phyloP scores from a whole-genome alignment of 345 rosid species.

The Microthlaspi erraticum region DNA sequence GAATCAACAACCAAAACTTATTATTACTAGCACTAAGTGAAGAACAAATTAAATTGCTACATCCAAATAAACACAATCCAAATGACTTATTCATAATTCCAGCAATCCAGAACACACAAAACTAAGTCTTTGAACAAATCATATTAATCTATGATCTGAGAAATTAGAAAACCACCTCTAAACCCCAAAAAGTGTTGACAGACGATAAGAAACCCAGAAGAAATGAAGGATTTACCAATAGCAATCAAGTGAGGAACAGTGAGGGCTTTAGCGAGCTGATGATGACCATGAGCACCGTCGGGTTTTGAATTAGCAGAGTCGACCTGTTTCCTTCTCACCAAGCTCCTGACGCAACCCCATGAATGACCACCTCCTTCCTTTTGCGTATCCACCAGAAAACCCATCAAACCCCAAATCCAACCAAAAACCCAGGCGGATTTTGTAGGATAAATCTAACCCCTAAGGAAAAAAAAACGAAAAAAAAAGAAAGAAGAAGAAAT shows the following conservation, averaged over 20 bases:
- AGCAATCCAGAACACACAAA: too few species aligned
- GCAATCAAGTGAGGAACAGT: conserved; percentile 78
- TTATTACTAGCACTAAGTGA: not conserved
- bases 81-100: too few species aligned
- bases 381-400: conserved; percentile 56
- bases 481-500: too few species aligned
- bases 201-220: not conserved
- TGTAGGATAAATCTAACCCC: too few species aligned
- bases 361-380: conserved; percentile 51
- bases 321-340: conserved; percentile 82
- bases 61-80: not conserved
- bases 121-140: too few species aligned
- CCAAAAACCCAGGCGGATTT: too few species aligned
- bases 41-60: not conserved
- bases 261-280: conserved; percentile 74
- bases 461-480: too few species aligned
- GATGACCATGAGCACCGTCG: conserved; percentile 32
- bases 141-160: too few species aligned
- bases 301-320: conserved; percentile 58
- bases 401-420: conserved; percentile 55
- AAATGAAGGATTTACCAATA: conserved; percentile 56
- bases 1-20: not conserved
- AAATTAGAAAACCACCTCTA: too few species aligned
- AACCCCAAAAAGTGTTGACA: too few species aligned
- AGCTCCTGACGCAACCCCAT: conserved; percentile 57